phyloP scores from a whole-genome alignment of 768 basidiomycete genomes.

The Hemileccinum rubropunctum region DNA sequence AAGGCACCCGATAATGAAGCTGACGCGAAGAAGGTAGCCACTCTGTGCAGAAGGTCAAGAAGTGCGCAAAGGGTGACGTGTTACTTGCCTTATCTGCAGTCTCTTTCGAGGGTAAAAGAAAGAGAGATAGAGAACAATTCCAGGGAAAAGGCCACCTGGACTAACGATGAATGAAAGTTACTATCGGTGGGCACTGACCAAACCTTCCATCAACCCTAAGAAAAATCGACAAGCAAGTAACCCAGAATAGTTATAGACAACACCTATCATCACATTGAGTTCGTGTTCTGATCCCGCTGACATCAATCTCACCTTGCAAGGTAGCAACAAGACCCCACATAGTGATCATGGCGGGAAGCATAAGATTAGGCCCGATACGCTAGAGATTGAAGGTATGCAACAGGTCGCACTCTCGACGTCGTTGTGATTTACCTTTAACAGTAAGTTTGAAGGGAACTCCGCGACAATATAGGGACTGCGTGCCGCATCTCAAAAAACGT shows the following conservation, averaged over 20 bases:
- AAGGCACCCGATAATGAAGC: constrained; percentile 58
- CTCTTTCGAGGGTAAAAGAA: constrained; percentile 39
- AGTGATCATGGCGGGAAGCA: constrained; percentile 58
- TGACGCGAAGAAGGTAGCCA: constrained; percentile 38
- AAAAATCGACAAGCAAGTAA: constrained; percentile 49
- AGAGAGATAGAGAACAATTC: constrained; percentile 55
- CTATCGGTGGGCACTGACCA: constrained; percentile 1
- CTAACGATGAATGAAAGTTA: constrained; percentile 1
- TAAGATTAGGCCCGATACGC: constrained; percentile 48
- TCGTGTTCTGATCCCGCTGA: constrained; percentile 9
- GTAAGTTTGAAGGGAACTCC: constrained; percentile 54
- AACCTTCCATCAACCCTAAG: constrained; percentile 58
- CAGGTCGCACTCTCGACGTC: background rate
- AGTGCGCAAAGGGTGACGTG: background rate
- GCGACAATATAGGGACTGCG: constrained; percentile 48
- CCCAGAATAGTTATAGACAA: constrained; percentile 49
- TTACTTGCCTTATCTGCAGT: constrained; percentile 21
- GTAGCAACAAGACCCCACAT: constrained; percentile 64
- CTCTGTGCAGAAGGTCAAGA: constrained; percentile 17
- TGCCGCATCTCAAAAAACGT: constrained; percentile 2
- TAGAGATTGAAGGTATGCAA: constrained; percentile 31
- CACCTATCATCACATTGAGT: background rate
- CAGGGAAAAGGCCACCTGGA: constrained; percentile 55
- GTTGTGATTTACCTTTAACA: constrained; percentile 41
- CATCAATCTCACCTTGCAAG: constrained; percentile 55